Evolutionary conservation across 2,329 filamentous ascomycete species (phyloP).

Genomic region (Thelonectria discophora): DNA sequence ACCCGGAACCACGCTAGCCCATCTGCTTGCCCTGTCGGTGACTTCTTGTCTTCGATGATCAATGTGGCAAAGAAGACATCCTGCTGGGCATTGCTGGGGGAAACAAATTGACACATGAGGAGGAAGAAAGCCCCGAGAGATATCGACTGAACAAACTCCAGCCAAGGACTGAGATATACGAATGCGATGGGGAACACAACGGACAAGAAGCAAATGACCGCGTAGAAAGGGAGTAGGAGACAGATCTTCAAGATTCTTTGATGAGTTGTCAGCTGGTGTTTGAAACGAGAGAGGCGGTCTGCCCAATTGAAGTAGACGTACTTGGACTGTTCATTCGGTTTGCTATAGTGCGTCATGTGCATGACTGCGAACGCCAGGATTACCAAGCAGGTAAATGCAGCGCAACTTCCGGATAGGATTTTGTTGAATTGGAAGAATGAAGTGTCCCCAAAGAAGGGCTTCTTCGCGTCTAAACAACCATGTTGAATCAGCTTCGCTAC

Average conservation of each 20-base stretch:
- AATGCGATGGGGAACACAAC: conserved; percentile 21
- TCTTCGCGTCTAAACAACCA: conserved; percentile 22
- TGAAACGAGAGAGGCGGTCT: too few relatives aligned
- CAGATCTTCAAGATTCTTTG: conserved; percentile 33
- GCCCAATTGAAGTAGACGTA: conserved; percentile 6
- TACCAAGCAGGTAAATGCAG: conserved; percentile 25
- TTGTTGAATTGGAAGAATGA: conserved; percentile 32
- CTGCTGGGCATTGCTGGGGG: conserved; percentile 26
- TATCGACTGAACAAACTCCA: conserved; percentile 31
- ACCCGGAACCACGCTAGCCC: conserved; percentile 34
- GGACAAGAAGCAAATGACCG: conserved; percentile 31
- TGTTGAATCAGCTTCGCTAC: not conserved
- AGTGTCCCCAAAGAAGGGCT: conserved; percentile 18
- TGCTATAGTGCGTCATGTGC: conserved; percentile 34
- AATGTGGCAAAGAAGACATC: conserved; percentile 37
- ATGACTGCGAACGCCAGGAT: conserved; percentile 29
- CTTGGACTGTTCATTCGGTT: conserved; percentile 37
- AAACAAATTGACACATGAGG: conserved; percentile 36
- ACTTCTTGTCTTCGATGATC: conserved; percentile 22
- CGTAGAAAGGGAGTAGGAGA: conserved; percentile 29
- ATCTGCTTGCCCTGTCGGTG: conserved; percentile 7
- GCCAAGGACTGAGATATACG: conserved; percentile 34
- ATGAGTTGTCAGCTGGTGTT: not conserved
- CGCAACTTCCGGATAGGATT: conserved; percentile 32
- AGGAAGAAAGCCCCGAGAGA: conserved; percentile 35